Evolutionary conservation across 2,329 filamentous ascomycete genomes (phyloP), one percentile per base, ranked within the genome.

Genomic region (Aureobasidium sp.): DNA sequence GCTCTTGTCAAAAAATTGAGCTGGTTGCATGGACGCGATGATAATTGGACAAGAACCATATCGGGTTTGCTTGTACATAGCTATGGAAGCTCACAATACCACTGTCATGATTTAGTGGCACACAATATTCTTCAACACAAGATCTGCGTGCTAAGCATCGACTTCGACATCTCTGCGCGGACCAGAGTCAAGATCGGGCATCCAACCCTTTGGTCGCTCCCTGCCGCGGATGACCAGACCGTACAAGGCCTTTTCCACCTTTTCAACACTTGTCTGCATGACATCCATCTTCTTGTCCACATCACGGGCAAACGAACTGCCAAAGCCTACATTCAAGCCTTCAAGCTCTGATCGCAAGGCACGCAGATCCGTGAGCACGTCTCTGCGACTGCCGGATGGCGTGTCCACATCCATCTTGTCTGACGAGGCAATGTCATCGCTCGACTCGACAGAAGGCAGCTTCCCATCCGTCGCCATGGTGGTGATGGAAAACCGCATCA

Each of bases 401-500:
- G 37, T 69, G 58, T 74, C 73, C 12, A 73, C 68, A 15, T 72
- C 75, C 74, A 77, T 70, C 7, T 69, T 66, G 11, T 69, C 68
- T 6, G 64, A 63, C 14, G 62, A 39, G 37, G 64, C 42, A 67
- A 52, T 56, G 61, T 64, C 62, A 56, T 65, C 63, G 64, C 66
- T 72, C 57, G 47, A 63, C 34, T 77, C 76, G 4, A 78, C 80
- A 65, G 80, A 73, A n/a, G 79, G 77, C 25, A 82, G 72, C 45
- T 76, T 77, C 15, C 88, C 88, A 8, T 80, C 87, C 5, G 91
- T 88, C 0, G 91, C 91, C 73, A 96, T 89, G 29, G 87, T 86
- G 6, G 92, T 92, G 56, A 96, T 94, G 0, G 91, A 91, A 75
- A 97, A 97, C 34, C 92, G 84, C 94, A 99, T 99, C 79, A 97